Evolutionary conservation across 305 asterid species (phyloP).

Genomic region (Fraxinus ornus): DNA sequence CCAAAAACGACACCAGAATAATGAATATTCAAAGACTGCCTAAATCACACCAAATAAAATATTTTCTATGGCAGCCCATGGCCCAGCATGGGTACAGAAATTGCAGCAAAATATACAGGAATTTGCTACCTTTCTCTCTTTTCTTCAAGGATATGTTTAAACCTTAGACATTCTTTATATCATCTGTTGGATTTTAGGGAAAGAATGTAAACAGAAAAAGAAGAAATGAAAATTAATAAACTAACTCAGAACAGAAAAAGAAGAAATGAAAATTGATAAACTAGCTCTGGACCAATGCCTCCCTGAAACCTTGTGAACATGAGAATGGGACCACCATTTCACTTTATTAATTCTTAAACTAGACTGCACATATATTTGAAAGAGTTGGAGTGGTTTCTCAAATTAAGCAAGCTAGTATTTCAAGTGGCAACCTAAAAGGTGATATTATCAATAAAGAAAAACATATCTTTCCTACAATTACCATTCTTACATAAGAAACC

Average conservation of each 20-base stretch:
- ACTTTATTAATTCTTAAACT: background rate
- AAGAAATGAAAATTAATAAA: background rate
- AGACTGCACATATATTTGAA: background rate
- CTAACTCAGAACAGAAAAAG: background rate
- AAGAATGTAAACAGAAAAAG: background rate
- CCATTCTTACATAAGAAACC: background rate
- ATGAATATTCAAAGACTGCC: too few species aligned
- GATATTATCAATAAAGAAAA: background rate
- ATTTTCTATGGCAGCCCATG: background rate
- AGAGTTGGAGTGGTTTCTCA: background rate
- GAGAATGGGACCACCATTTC: background rate
- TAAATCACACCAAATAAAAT: background rate
- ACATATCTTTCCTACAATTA: too few species aligned
- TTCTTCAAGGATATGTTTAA: background rate
- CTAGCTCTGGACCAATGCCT: background rate
- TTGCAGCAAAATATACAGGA: background rate
- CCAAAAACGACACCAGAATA: background rate
- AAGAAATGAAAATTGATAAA: background rate
- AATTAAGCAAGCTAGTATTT: slow-evolving; percentile 3
- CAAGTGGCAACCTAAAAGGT: slow-evolving; percentile 24
- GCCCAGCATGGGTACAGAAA: background rate
- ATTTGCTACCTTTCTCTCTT: background rate
- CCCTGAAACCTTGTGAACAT: background rate
- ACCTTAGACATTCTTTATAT: background rate
- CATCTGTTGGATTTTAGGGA: background rate